Evolutionary conservation across 2,329 filamentous ascomycete species (phyloP).

Genomic region (Nectriaceae sp.): DNA sequence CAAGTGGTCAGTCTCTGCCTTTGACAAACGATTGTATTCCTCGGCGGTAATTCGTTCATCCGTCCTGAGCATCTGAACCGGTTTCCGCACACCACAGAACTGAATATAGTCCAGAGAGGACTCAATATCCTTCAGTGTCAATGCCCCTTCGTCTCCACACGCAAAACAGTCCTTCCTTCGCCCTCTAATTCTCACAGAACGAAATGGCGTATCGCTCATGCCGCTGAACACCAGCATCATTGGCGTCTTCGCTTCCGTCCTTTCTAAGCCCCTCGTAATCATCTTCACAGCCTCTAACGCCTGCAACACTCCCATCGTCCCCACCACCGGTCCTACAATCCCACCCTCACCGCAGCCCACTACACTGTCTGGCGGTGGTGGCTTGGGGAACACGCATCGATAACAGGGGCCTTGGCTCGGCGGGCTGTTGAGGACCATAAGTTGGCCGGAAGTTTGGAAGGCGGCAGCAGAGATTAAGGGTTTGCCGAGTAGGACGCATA

Average conservation of each 20-base stretch:
- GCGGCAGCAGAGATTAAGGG: slow-evolving; percentile 89
- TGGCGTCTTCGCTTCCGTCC: slow-evolving; percentile 22
- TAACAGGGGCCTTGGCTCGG: slow-evolving; percentile 82
- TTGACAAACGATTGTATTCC: slow-evolving; percentile 52
- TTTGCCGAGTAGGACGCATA: slow-evolving; percentile 77
- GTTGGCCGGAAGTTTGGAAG: slow-evolving; percentile 83
- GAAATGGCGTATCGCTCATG: slow-evolving; percentile 55
- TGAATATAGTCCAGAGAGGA: slow-evolving; percentile 77
- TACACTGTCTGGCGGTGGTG: slow-evolving; percentile 81
- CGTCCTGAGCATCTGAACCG: slow-evolving; percentile 57
- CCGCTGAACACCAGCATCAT: slow-evolving; percentile 52
- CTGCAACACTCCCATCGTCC: slow-evolving; percentile 89
- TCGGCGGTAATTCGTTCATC: slow-evolving; percentile 68
- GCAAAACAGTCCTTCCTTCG: slow-evolving; percentile 72
- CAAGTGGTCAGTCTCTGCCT: slow-evolving; percentile 44
- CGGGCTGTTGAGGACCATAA: slow-evolving; percentile 85
- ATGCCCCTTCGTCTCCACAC: slow-evolving; percentile 62
- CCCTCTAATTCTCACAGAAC: slow-evolving; percentile 72
- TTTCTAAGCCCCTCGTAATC: slow-evolving; percentile 51
- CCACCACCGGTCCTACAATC: slow-evolving; percentile 89
- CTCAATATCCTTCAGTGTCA: slow-evolving; percentile 64
- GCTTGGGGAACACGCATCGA: slow-evolving; percentile 86
- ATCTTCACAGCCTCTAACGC: slow-evolving; percentile 87
- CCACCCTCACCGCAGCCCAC: slow-evolving; percentile 90
- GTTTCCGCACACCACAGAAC: slow-evolving; percentile 72